Percentiles rank a stretch among this genome's conserved stretches.
phyloP scores from a whole-genome alignment of 768 basidiomycete genomes.

The Trametes elegans region DNA sequence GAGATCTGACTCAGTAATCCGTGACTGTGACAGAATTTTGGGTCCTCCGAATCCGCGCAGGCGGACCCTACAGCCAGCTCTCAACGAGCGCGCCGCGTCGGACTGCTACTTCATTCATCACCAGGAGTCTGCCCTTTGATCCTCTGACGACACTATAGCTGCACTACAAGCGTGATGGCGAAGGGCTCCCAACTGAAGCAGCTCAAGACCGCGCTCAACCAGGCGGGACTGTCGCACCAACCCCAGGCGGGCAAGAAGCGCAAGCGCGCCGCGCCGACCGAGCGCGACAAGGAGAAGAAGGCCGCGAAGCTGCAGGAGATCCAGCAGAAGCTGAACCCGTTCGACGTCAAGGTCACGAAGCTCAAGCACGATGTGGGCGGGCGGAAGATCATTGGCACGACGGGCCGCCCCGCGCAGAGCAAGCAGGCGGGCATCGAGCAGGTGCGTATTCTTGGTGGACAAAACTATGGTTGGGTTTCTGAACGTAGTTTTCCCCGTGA shows the following conservation, averaged over 20 bases:
- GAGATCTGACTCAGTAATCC: not conserved
- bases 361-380: constrained; percentile 93
- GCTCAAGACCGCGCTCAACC: constrained; percentile 79
- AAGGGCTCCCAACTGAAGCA: constrained; percentile 90
- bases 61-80: too few species aligned
- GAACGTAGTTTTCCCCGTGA: not conserved
- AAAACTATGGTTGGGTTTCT: not conserved
- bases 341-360: constrained; percentile 90
- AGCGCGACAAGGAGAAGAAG: constrained; percentile 81
- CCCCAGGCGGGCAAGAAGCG: constrained; percentile 63
- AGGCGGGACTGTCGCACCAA: constrained; percentile 72
- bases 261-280: constrained; percentile 55
- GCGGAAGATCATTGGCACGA: constrained; percentile 76
- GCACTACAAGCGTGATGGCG: constrained; percentile 47
- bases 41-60: not conserved
- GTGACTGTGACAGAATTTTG: constrained; percentile 7
- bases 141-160: not conserved
- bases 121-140: not conserved
- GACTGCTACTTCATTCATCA: too few species aligned
- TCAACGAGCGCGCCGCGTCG: too few species aligned
- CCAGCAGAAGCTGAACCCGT: constrained; percentile 84
- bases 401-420: constrained; percentile 81
- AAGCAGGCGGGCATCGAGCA: constrained; percentile 90
- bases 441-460: constrained; percentile 41
- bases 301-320: constrained; percentile 81